A percentile compares a stretch with the other conserved stretches of the same genome.
Evolutionary conservation across 2,329 filamentous ascomycete species (phyloP).

Genomic region (Xylariales sp.): DNA sequence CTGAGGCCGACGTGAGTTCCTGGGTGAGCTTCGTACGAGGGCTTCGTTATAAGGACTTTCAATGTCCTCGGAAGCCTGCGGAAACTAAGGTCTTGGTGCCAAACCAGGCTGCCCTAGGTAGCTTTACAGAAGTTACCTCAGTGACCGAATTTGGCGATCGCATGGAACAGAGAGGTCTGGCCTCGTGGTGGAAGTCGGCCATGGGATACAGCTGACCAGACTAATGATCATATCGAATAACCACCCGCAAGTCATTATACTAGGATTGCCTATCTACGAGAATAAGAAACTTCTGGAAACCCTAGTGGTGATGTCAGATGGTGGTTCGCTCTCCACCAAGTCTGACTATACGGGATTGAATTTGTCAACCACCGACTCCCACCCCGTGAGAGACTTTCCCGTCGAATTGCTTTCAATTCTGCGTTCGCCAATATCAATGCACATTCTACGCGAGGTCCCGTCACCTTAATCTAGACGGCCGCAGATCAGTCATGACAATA

Average conservation of each 20-base stretch:
- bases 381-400: background rate
- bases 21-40: constrained; percentile 75
- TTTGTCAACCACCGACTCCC: background rate
- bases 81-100: constrained; percentile 35
- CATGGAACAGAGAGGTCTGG: constrained; percentile 71
- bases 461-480: constrained; percentile 4
- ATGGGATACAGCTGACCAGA: constrained; percentile 65
- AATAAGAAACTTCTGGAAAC: background rate
- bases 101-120: constrained; percentile 35
- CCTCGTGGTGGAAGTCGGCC: constrained; percentile 73
- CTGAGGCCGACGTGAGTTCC: constrained; percentile 61
- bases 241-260: background rate
- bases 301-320: background rate
- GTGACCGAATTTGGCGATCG: constrained; percentile 72
- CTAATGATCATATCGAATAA: background rate
- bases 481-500: constrained; percentile 5
- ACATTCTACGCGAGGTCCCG: background rate
- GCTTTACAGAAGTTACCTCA: constrained; percentile 68
- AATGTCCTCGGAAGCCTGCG: constrained; percentile 67
- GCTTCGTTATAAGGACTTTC: constrained; percentile 79
- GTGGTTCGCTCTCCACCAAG: background rate
- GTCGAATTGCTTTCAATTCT: background rate
- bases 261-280: background rate
- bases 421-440: background rate
- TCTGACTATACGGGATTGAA: background rate